Base-by-base conservation (phyloP, 306 rosid species). In the Heteromeles arbutifolia region DNA sequence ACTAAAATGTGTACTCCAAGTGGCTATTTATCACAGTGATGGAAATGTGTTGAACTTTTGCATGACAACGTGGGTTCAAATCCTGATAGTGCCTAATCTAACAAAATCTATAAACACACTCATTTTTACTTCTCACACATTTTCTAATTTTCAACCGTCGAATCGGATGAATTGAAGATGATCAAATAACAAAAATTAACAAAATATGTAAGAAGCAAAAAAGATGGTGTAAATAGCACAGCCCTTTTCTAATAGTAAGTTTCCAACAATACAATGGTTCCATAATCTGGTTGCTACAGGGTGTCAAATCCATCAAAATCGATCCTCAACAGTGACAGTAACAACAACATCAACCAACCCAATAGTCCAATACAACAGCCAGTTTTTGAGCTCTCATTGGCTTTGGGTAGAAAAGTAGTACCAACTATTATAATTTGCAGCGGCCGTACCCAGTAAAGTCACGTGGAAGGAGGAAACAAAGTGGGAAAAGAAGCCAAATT, bases 231-330 rank as follows among this genome's bases (percentile, higher is more conserved):
- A 6, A 34, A 34, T 6, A 34, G 8, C 39, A 34, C 39, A 6
- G 0, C 39, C 37, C 39, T 34, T 34, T 34, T 50, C 21, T 6
- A 50, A 2, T 17, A 5, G 21, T 17, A 50, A 5, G 6, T 50
- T 15, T 50, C 18, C 8, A 50, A 6, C 54, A 58, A 58, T 58
- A 10, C 17, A 10, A 58, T 10, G 15, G 25, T 11, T 26, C 14
- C 25, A 39, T 28, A 50, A 50, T 18, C 8, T 70, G 25, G 28
- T 58, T 58, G 15, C 28, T 14, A 41, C 71, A 54, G 87, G 77
- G 65, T 14, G 85, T 90, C 91, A 79, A 87, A 87, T 88, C 96
- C 75, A 57, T 87, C 89, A 84, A 87, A 80, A 67, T 68, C 76
- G 68, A 29, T 76, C 63, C 74, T 52, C 79, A 80, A 19, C 24